phyloP scores from a whole-genome alignment of 2,329 filamentous ascomycete genomes.

The Trichophyton mentagrophytes region DNA sequence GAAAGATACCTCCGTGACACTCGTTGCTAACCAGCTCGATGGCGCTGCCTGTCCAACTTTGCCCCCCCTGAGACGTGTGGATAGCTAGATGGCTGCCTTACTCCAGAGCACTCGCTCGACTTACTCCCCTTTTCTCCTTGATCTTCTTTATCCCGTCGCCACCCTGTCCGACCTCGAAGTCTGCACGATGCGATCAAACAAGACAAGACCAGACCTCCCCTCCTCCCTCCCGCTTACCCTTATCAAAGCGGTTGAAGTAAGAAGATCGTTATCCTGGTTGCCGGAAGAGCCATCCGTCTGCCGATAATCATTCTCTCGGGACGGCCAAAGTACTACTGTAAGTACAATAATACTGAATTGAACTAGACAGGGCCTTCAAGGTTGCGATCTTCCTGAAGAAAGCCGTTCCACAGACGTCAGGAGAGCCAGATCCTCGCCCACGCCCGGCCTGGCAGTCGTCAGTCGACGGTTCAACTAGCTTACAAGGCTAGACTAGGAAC shows the following conservation, averaged over 20 bases:
- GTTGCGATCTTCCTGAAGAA: neutral
- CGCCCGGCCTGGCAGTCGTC: neutral
- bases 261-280: neutral
- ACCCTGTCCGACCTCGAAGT: neutral
- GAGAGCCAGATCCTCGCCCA: neutral
- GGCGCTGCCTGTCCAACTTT: too few species aligned
- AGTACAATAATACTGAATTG: too few species aligned
- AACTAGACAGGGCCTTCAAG: neutral
- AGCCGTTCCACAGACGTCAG: neutral
- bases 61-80: too few species aligned
- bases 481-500: neutral
- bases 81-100: neutral
- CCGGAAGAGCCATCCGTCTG: neutral
- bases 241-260: neutral
- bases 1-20: too few species aligned
- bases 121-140: neutral
- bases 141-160: neutral
- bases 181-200: neutral
- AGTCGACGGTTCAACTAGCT: too few species aligned
- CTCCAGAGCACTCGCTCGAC: too few species aligned
- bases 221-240: neutral
- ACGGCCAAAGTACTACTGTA: neutral
- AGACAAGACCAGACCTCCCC: too few species aligned
- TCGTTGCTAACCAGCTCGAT: too few species aligned
- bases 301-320: neutral